Percentiles rank a stretch among this genome's conserved stretches.
phyloP scores from a whole-genome alignment of 495 filamentous ascomycete species.

The Clavariopsis aquatica region DNA sequence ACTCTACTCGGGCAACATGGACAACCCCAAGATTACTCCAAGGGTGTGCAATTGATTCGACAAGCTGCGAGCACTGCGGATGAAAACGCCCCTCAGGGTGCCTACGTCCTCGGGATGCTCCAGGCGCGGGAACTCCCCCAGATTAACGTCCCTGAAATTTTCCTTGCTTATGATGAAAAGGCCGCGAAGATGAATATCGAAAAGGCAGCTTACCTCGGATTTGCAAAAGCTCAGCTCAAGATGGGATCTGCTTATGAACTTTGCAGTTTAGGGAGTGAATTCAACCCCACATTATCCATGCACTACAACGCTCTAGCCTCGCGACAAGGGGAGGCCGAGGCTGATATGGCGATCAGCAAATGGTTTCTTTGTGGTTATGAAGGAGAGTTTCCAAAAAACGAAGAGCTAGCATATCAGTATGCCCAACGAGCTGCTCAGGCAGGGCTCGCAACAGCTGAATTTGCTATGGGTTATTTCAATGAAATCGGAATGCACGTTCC shows the following conservation, averaged over 20 bases:
- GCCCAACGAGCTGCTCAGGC: conserved; percentile 79
- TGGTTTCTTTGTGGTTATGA: conserved; percentile 98
- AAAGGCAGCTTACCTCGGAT: conserved; percentile 94
- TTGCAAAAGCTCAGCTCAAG: conserved; percentile 95
- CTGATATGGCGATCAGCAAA: conserved; percentile 95
- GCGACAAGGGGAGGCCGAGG: conserved; percentile 83
- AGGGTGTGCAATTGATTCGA: conserved; percentile 77
- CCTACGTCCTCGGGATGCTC: conserved; percentile 96
- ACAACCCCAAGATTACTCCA: conserved; percentile 74
- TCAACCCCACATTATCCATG: conserved; percentile 85
- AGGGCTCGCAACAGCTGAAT: conserved; percentile 86
- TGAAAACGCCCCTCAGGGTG: conserved; percentile 95
- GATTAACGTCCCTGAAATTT: conserved; percentile 73
- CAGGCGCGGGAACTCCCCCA: conserved; percentile 86
- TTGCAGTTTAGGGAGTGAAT: conserved; percentile 89
- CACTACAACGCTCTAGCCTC: conserved; percentile 96
- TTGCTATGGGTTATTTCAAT: conserved; percentile 96
- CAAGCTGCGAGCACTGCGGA: conserved; percentile 84
- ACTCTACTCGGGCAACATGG: conserved; percentile 90
- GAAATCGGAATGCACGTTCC: conserved; percentile 90
- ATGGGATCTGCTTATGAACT: conserved; percentile 97
- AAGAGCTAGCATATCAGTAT: conserved; percentile 87
- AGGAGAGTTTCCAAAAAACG: conserved; percentile 88
- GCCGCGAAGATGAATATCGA: conserved; percentile 86
- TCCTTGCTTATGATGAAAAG: conserved; percentile 71